Evolutionary conservation across 2,329 filamentous ascomycete species (phyloP).

Genomic region (Fusarium piperis): DNA sequence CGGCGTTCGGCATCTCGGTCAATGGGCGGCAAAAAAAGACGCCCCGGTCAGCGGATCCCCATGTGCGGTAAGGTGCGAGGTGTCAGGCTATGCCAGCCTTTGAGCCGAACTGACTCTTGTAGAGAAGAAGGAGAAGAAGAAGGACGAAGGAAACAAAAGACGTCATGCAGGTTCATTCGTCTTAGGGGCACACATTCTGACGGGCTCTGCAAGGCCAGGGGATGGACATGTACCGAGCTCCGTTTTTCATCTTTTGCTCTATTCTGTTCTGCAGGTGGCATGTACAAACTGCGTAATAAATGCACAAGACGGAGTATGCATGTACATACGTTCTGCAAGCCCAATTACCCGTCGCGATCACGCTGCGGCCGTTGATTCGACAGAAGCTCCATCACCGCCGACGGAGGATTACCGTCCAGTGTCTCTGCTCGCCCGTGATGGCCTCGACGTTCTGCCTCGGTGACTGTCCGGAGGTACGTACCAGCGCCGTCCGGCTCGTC

Average conservation of each 20-base stretch:
- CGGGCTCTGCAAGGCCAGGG: neutral
- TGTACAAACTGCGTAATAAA: neutral
- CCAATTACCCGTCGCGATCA: constrained; percentile 27
- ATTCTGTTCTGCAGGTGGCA: neutral
- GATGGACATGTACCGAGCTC: constrained; percentile 4
- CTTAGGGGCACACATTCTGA: neutral
- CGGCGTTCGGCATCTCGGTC: constrained; percentile 56
- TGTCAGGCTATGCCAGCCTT: constrained; percentile 22
- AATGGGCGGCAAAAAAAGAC: constrained; percentile 49
- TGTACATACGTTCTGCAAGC: constrained; percentile 1
- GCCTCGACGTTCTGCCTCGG: constrained; percentile 28
- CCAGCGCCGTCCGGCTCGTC: neutral
- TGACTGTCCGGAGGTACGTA: constrained; percentile 44
- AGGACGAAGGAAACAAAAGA: constrained; percentile 12
- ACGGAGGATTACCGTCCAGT: neutral
- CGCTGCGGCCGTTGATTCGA: constrained; percentile 18
- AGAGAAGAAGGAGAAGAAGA: neutral
- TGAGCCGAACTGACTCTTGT: constrained; percentile 31
- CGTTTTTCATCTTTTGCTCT: neutral
- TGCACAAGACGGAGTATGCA: neutral
- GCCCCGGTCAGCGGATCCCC: neutral
- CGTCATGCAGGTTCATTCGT: constrained; percentile 27
- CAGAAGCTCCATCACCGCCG: neutral
- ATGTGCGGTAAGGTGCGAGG: neutral
- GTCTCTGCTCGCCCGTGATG: neutral